Base-by-base conservation (phyloP, 768 basidiomycete species). In the Podaxis rugospora region DNA sequence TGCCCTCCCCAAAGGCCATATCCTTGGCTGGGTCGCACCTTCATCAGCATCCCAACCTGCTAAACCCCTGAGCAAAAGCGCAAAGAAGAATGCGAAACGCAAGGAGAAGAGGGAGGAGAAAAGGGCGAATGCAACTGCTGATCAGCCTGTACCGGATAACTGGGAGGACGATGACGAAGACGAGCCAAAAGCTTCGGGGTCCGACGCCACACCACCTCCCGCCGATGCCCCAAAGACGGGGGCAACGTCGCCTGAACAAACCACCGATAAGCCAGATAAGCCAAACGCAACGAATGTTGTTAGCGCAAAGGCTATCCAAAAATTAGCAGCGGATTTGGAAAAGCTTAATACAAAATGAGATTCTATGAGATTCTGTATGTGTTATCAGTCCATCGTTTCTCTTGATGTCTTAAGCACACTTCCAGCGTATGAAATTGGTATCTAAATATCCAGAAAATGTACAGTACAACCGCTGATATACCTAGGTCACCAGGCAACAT, bases 1-100 rank as follows among this genome's bases (percentile, higher is more conserved):
- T 64, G 64, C 81, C 2, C 73, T 90, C 4, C 86, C 90, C 35
- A 89, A 90, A 71, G 89, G 90, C n/a, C 88, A 90, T 67, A 85
- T 93, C 66, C 78, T 92, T 59, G 90, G 94, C 47, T 92, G 92
- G 91, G 75, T 81, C 11, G 82, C 91, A 27, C 84, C 89, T 13
- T 74, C 85, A 1, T 67, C 81, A 32, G 72, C 78, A 23, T 64
- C 74, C 23, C 59, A 65, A 50, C 63, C 66, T 21, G 64, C 68
- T n/a, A 80, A 78, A 65, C 76, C 83, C 1, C 73, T 87, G 68
- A 85, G 88, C 72, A 94, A 95, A 78, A 89, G 90, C 50, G 92
- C 87, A 46, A 91, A 87, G 74, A 86, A 88, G 75, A 88, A 86
- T 64, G 89, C 89, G 63, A 93, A 94, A 74, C 80, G 85, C 66